A percentile compares a stretch with the other conserved stretches of the same genome.
These are phyloP conservation scores for Calonectria multiphialidica DNA, from an alignment of 2,329 filamentous ascomycete species.

Conservation along the genomic window DNA sequence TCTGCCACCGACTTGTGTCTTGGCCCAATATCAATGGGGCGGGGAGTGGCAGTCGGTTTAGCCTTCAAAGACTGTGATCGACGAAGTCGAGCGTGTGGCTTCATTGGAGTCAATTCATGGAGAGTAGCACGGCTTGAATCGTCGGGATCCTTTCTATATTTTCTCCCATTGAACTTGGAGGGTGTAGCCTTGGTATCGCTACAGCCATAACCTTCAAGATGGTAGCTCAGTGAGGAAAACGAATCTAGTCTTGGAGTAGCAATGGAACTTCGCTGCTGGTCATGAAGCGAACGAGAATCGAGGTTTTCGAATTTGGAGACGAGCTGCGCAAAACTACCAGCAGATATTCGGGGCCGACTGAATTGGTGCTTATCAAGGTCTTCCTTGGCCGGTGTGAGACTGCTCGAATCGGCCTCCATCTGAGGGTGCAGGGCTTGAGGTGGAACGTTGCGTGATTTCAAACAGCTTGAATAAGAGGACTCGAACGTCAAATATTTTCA, in stretches of 20 bases:
- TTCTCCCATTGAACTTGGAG: not conserved
- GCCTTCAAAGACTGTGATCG: constrained; percentile 31
- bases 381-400: constrained; percentile 20
- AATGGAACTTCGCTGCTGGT: not conserved
- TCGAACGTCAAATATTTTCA: not conserved
- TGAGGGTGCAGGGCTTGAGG: not conserved
- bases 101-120: not conserved
- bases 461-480: not conserved
- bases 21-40: constrained; percentile 4
- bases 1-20: constrained; percentile 41
- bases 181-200: not conserved
- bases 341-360: constrained; percentile 10
- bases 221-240: not conserved
- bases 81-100: not conserved
- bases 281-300: constrained; percentile 32
- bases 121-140: constrained; percentile 11
- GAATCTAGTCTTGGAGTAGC: not conserved
- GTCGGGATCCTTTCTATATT: constrained; percentile 8
- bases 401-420: constrained; percentile 28
- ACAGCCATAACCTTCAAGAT: not conserved
- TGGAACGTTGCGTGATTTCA: not conserved
- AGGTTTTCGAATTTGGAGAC: constrained; percentile 52
- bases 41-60: constrained; percentile 1
- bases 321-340: constrained; percentile 45
- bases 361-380: constrained; percentile 18